These are phyloP conservation scores for Aspergillus brasiliensis DNA, from an alignment of 2,329 filamentous ascomycete species.

Conservation along the genomic window DNA sequence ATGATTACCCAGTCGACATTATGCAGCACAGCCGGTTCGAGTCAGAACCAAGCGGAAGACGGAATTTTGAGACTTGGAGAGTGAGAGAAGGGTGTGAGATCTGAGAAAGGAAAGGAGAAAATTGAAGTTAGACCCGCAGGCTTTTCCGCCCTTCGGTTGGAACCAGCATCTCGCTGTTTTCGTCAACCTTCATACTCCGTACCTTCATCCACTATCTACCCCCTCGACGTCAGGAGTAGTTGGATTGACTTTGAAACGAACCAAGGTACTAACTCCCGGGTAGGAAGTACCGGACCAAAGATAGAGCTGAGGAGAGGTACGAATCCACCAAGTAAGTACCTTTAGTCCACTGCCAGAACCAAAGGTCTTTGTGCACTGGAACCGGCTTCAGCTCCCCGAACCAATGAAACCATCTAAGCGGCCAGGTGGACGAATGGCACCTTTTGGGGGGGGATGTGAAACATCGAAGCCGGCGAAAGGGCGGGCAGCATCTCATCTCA, in stretches of 20 bases:
- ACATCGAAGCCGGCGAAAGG: background rate
- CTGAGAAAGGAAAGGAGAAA: too few relatives aligned
- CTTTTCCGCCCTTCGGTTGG: background rate
- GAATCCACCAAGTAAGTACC: background rate
- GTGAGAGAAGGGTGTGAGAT: too few relatives aligned
- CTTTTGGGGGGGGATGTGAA: slow-evolving; percentile 1
- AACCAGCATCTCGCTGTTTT: background rate
- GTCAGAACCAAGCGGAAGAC: background rate
- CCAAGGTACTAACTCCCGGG: slow-evolving; percentile 2
- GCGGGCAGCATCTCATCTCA: background rate
- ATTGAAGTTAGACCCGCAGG: too few relatives aligned
- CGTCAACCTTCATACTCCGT: background rate
- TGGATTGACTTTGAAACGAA: background rate
- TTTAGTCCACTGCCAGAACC: background rate
- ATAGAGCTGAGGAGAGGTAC: background rate
- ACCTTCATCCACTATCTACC: background rate
- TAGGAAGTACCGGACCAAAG: background rate
- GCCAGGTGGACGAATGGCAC: background rate
- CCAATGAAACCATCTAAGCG: background rate
- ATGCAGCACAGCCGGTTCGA: background rate
- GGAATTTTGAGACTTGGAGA: background rate
- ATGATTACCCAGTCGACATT: too few relatives aligned
- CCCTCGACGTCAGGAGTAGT: background rate
- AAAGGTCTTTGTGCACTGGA: background rate
- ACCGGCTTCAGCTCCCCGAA: slow-evolving; percentile 1